Evolutionary conservation across 306 rosid genomes (phyloP).

Genomic region (Prosopis cineraria): DNA sequence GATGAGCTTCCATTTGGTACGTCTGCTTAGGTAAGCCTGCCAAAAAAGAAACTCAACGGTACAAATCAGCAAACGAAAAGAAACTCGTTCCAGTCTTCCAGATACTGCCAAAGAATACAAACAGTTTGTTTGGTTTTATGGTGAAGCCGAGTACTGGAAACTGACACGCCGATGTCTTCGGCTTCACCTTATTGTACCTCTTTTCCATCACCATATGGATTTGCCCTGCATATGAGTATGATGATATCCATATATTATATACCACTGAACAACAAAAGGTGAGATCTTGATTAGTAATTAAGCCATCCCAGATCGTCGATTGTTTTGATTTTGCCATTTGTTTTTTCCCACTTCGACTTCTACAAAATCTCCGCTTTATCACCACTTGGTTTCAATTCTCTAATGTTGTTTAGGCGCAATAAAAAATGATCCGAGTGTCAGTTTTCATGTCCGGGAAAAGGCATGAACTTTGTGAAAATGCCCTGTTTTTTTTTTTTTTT

Average conservation of each 20-base stretch:
- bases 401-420: background rate
- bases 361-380: background rate
- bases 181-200: conserved; percentile 13
- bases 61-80: background rate
- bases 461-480: background rate
- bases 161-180: background rate
- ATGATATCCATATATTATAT: background rate
- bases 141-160: background rate
- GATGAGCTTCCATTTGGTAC: background rate
- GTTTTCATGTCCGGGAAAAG: background rate
- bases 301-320: background rate
- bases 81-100: background rate
- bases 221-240: background rate
- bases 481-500: conserved; percentile 40
- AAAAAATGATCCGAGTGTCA: background rate
- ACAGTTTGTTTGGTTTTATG: conserved; percentile 13
- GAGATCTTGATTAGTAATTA: background rate
- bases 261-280: background rate
- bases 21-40: background rate
- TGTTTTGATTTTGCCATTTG: background rate
- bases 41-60: background rate
- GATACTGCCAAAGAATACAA: background rate
- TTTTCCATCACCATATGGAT: background rate
- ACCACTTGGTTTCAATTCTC: background rate
- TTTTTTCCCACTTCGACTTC: background rate